Evolutionary conservation across 2,329 filamentous ascomycete genomes (phyloP), one percentile per base, ranked within the genome.

Genomic region (Curvularia verruculosa): DNA sequence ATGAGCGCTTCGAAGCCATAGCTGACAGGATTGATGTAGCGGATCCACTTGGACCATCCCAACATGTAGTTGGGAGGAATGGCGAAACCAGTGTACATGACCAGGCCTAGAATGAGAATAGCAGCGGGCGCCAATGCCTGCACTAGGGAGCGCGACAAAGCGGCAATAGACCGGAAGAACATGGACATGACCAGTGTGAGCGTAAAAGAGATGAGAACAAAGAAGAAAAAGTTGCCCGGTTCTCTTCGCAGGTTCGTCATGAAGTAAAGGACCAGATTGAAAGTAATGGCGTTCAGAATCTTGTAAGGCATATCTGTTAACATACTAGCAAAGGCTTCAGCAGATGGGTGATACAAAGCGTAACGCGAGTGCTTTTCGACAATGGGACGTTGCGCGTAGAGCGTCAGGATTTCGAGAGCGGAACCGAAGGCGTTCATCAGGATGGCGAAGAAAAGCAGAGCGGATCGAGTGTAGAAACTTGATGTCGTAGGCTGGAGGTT

Each of bases 311-410:
- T 78, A 67, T 97, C 93, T 60, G 86, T 89, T 28, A 96, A 77
- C 89, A 96, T 95, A 9, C 90, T 95, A 0, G 90, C 87, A 57
- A 91, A 83, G n/a, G 92, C 91, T 81, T 97, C 92, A 15, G 92
- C 89, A 9, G 89, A 92, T 0, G 93, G 92, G 69, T 96, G 93
- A 69, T 96, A 96, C 18, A 96, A 83, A 18, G 92, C 92, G 73
- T 96, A 96, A 56, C 89, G 87, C 54, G 84, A 80, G 67, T 97
- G 93, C 74, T 96, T 96, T 73, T 96, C 92, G 58, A 97, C 91
- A 67, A 96, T 96, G 1, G 90, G 89, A 36, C 93, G 89, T 84
- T 96, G 92, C 2, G 90, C 86, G 72, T 95, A 97, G 4, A 96
- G 83, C 0, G 90, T 92, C 31, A 95, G 77, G 72, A 96, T 95